Evolutionary conservation across 2,329 filamentous ascomycete genomes (phyloP).

Genomic region (Beauveria caledonica): DNA sequence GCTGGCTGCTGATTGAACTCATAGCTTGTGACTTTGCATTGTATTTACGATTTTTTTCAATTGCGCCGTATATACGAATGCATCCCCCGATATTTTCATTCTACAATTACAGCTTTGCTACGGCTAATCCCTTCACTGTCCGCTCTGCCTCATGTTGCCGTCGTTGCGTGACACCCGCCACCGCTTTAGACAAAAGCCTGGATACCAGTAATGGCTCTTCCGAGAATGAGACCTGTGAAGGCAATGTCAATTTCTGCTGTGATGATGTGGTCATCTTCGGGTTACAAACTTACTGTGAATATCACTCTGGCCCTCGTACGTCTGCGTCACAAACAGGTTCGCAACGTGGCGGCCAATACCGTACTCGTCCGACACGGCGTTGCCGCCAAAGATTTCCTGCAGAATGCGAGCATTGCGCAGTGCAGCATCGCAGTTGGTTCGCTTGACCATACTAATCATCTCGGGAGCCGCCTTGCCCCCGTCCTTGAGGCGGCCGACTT

Average conservation of each 20-base stretch:
- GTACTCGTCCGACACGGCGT: conserved; percentile 97
- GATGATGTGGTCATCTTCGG: background rate
- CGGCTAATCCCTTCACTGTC: background rate
- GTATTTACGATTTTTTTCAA: background rate
- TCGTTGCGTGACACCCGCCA: background rate
- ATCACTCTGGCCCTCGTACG: conserved; percentile 96
- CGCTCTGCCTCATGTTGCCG: background rate
- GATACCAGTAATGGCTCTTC: conserved; percentile 62
- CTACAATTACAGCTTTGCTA: conserved; percentile 2
- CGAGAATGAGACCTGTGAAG: conserved; percentile 56
- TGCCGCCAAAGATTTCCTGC: conserved; percentile 95
- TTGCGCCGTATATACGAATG: background rate
- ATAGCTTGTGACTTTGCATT: background rate
- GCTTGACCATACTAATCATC: conserved; percentile 96
- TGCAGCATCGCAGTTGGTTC: conserved; percentile 92
- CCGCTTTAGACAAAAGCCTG: conserved; percentile 65
- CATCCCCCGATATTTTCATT: background rate
- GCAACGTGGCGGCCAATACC: conserved; percentile 89
- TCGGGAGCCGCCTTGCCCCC: conserved; percentile 80
- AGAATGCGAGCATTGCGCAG: conserved; percentile 69
- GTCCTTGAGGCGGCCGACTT: conserved; percentile 90
- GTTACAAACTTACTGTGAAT: conserved; percentile 69
- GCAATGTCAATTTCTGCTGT: conserved; percentile 12
- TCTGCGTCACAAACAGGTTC: conserved; percentile 95
- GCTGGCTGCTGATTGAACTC: background rate